Evolutionary conservation across 2,329 filamentous ascomycete species (phyloP).

Genomic region (Sphaerostilbella broomeana): DNA sequence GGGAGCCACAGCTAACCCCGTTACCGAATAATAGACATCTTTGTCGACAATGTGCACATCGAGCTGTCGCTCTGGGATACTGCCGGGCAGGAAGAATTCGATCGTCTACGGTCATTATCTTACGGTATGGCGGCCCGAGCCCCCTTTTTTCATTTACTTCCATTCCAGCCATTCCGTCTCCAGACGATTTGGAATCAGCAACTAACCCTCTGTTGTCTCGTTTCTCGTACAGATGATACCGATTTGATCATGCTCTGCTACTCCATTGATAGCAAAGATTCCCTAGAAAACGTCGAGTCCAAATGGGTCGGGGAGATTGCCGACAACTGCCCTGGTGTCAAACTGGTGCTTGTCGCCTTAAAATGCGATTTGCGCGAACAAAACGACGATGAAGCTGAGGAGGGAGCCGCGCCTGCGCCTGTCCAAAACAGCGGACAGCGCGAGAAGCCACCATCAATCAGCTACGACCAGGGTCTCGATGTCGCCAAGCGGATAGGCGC

Average conservation of each 20-base stretch:
- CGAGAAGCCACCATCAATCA: conserved; percentile 68
- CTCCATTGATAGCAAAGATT: conserved; percentile 92
- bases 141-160: not conserved
- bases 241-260: conserved; percentile 99
- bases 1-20: not conserved
- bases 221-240: conserved; percentile 64
- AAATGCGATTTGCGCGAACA: conserved; percentile 93
- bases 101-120: conserved; percentile 86
- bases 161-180: too few species aligned
- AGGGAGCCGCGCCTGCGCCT: conserved; percentile 34
- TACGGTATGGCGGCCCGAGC: conserved; percentile 55
- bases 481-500: conserved; percentile 89
- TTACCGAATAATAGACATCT: conserved; percentile 65
- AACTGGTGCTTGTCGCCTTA: conserved; percentile 87
- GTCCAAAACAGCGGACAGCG: conserved; percentile 29
- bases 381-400: conserved; percentile 65
- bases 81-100: conserved; percentile 97
- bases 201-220: too few species aligned
- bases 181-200: too few species aligned
- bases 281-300: conserved; percentile 94
- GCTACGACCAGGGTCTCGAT: conserved; percentile 85
- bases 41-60: conserved; percentile 94
- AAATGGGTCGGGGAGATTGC: conserved; percentile 99
- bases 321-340: conserved; percentile 93
- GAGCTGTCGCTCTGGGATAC: conserved; percentile 98